Conservation (phyloP, 176 grass and related monocot species). For the Triticum monococcum region DNA sequence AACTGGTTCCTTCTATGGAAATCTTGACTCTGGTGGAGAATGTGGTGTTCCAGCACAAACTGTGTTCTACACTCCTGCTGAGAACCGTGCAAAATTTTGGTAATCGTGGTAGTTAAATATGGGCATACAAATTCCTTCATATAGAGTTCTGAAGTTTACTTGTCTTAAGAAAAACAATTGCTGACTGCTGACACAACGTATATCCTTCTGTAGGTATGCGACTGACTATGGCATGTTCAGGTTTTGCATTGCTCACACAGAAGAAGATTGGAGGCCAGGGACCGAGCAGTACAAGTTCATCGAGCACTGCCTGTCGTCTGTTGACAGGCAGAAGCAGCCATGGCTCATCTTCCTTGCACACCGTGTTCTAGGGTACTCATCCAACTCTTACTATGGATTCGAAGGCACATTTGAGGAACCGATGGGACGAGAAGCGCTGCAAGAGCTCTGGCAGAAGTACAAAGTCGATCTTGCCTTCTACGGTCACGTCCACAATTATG, state of each 20-base stretch:
- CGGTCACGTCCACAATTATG: conserved; percentile 75
- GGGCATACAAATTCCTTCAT: neutral
- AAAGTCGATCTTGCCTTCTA: conserved; percentile 75
- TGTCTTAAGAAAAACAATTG: neutral
- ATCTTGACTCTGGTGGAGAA: conserved; percentile 75
- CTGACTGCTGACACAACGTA: neutral
- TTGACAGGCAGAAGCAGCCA: conserved; percentile 65
- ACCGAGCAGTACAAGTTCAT: conserved; percentile 69
- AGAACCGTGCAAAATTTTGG: conserved; percentile 89
- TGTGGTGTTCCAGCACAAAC: conserved; percentile 86
- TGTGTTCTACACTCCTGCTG: conserved; percentile 88
- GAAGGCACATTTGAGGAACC: conserved; percentile 70
- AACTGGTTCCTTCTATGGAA: conserved; percentile 83
- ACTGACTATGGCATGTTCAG: conserved; percentile 75
- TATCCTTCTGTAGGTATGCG: conserved; percentile 51
- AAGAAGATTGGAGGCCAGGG: conserved; percentile 74
- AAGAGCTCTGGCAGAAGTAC: conserved; percentile 79
- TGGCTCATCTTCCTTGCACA: conserved; percentile 82
- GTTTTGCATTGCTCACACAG: conserved; percentile 72
- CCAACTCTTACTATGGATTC: conserved; percentile 32
- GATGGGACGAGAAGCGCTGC: conserved; percentile 62
- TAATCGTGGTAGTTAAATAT: neutral
- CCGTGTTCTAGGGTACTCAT: conserved; percentile 76
- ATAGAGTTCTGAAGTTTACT: neutral
- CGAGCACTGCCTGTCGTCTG: conserved; percentile 60